Conservation (phyloP, 2,329 filamentous ascomycete species). For the Metarhizium guizhouense region DNA sequence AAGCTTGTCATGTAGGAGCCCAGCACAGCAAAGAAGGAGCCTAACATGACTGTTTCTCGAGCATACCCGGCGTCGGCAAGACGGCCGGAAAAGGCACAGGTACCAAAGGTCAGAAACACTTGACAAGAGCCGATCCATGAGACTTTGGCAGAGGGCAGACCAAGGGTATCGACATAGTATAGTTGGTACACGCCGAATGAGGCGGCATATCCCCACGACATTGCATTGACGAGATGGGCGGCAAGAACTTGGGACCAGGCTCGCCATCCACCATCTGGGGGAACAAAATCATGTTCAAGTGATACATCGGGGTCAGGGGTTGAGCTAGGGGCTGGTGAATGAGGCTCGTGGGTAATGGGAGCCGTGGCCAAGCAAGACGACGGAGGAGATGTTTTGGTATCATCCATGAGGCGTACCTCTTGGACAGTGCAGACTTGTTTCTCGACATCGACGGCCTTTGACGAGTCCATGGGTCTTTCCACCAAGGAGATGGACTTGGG, state of each 20-base stretch:
- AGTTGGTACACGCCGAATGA: slow-evolving; percentile 47
- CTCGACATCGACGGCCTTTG: not conserved
- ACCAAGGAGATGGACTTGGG: not conserved
- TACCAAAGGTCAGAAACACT: slow-evolving; percentile 39
- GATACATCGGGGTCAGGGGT: slow-evolving; percentile 5
- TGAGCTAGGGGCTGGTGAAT: not conserved
- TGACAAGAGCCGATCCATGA: slow-evolving; percentile 41
- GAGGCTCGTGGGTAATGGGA: not conserved
- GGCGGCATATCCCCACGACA: slow-evolving; percentile 41
- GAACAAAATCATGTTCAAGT: not conserved
- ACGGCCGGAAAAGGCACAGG: slow-evolving; percentile 37
- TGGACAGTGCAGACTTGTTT: not conserved
- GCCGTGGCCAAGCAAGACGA: not conserved
- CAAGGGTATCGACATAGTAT: slow-evolving; percentile 28
- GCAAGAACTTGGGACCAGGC: slow-evolving; percentile 45
- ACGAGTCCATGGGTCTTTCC: not conserved
- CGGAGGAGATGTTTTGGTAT: not conserved
- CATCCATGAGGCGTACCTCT: not conserved
- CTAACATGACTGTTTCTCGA: slow-evolving; percentile 27
- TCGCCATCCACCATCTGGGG: slow-evolving; percentile 35
- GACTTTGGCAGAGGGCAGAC: slow-evolving; percentile 25
- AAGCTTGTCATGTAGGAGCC: slow-evolving; percentile 40
- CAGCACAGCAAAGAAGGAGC: slow-evolving; percentile 31
- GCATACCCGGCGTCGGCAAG: slow-evolving; percentile 42
- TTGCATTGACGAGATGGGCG: slow-evolving; percentile 35